Evolutionary conservation across 1,139 yeast species (phyloP).

Genomic region (Kodamaea sp.): DNA sequence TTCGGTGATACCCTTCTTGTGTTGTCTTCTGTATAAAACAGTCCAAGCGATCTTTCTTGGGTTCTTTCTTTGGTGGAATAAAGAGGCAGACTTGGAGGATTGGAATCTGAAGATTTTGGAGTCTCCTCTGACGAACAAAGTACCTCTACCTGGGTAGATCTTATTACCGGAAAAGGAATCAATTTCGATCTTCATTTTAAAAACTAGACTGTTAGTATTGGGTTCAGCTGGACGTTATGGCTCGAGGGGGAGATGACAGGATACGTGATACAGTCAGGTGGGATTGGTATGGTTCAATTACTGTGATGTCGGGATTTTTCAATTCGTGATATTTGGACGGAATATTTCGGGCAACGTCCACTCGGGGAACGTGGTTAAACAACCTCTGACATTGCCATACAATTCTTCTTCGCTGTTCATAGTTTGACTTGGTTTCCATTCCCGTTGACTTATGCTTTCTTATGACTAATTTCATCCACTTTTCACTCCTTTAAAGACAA

Average conservation of each 20-base stretch:
- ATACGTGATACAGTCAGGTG: too few species aligned
- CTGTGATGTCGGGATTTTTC: too few species aligned
- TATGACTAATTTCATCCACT: too few species aligned
- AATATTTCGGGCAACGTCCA: too few species aligned
- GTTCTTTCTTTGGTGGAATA: slow-evolving; percentile 99
- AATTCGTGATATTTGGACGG: too few species aligned
- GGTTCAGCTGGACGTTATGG: not conserved
- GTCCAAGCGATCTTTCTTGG: slow-evolving; percentile 99
- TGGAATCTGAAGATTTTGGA: slow-evolving; percentile 99
- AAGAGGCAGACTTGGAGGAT: slow-evolving; percentile 95
- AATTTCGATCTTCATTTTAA: slow-evolving; percentile 96
- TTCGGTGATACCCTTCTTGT: slow-evolving; percentile 99
- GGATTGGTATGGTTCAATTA: not conserved
- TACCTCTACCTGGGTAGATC: slow-evolving; percentile 99
- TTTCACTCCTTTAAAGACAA: too few species aligned
- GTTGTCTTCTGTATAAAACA: slow-evolving; percentile 98
- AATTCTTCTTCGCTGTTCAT: too few species aligned
- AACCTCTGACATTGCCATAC: too few species aligned
- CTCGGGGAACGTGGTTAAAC: too few species aligned
- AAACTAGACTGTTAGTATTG: slow-evolving; percentile 15
- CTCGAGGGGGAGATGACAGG: too few species aligned
- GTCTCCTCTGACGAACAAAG: slow-evolving; percentile 99
- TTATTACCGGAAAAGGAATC: slow-evolving; percentile 99
- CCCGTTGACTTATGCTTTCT: too few species aligned
- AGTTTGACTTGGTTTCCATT: too few species aligned